phyloP scores from a whole-genome alignment of 2,329 filamentous ascomycete species.

The Colletotrichum musae region DNA sequence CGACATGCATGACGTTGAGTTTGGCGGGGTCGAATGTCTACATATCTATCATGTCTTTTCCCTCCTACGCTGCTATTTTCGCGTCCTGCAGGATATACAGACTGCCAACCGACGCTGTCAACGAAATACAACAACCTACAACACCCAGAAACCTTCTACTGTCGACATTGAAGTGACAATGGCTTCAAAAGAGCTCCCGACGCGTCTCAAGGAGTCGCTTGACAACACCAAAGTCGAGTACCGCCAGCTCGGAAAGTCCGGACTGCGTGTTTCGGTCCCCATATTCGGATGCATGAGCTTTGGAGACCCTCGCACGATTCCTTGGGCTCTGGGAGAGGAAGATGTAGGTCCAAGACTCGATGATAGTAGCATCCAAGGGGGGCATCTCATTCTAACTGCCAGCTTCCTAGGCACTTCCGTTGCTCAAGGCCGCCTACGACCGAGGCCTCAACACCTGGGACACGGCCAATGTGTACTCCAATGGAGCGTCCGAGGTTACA shows the following conservation, averaged over 20 bases:
- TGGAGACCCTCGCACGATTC: constrained; percentile 64
- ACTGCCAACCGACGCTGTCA: not conserved
- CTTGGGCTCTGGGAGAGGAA: constrained; percentile 72
- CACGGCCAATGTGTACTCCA: constrained; percentile 69
- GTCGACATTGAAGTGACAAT: constrained; percentile 9
- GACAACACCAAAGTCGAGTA: constrained; percentile 61
- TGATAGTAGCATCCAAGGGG: not conserved
- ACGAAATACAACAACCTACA: not conserved
- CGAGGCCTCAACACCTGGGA: constrained; percentile 74
- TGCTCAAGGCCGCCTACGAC: constrained; percentile 76
- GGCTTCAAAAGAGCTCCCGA: constrained; percentile 32
- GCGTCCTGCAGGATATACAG: not conserved
- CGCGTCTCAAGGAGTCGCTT: constrained; percentile 45
- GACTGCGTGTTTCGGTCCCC: constrained; percentile 73
- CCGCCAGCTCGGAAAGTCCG: constrained; percentile 70
- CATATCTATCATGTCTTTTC: not conserved
- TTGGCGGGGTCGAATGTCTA: not conserved
- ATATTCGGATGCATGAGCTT: constrained; percentile 77
- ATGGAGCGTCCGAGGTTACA: constrained; percentile 67
- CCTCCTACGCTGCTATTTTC: too few relatives aligned
- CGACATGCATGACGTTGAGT: constrained; percentile 30
- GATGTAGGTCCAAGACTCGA: constrained; percentile 46
- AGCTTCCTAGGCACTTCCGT: constrained; percentile 60
- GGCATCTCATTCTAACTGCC: not conserved
- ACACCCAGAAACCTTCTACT: not conserved